Base-by-base conservation (phyloP, 192 early-diverging fungal species). In the Dispira parvispora region DNA sequence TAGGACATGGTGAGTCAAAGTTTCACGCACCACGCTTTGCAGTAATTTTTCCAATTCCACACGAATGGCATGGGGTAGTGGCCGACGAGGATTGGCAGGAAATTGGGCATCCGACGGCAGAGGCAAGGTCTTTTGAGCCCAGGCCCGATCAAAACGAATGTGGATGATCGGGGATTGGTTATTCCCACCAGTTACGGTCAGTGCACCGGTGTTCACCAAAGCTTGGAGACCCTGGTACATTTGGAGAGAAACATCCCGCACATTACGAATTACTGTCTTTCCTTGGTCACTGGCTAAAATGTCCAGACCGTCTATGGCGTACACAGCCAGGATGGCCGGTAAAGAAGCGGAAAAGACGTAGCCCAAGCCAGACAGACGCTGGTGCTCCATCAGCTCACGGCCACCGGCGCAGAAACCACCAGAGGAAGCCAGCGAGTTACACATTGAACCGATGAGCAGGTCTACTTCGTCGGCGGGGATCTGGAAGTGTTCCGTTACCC, bases 341-440 rank as follows among this genome's bases (percentile, higher is more conserved):
- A 98, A 81, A 13, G 93, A 88, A 0, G 95, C 95, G 43, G 93
- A 96, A 72, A 88, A 98, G 63, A 84, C 86, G 74, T 96, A 98
- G 2, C 88, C 88, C 43, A 77, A 74, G 8, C 92, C 92, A 12
- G 91, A 90, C 28, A 98, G 82, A 43, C 90, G 81, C 73, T 95
- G 84, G 72, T 98, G 90, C 68, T 95, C 91, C 16, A 91, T 75
- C 56, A 95, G 82, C 61, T 91, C 90, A 66, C 80, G 81, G 62
- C 80, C 77, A 16, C 89, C 92, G 53, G 85, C 85, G 73, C 90
- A 93, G 78, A 96, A 98, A 8, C 95, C 95, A 67, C 95, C 95
- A 5, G 89, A 77, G 5, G 89, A 78, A 23, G 83, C 82, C 12
- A 98, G 70, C 0, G 88, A 72, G 64, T 85, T 82, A 62, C 85